Conservation (phyloP, 2,329 filamentous ascomycete species). For the Curvularia sp. region DNA sequence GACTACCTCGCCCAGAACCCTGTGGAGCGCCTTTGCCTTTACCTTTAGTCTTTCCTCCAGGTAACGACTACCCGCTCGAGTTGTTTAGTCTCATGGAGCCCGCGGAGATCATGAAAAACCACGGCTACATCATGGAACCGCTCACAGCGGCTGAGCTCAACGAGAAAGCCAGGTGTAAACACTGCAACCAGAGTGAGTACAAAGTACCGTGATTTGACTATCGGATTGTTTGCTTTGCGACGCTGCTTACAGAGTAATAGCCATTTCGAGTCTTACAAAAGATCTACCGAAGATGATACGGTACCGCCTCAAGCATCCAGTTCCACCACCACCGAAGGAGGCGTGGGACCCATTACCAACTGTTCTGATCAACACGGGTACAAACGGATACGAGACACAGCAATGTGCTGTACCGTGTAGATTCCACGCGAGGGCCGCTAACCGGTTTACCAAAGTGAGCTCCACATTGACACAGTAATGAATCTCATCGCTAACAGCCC, state of each 20-base stretch:
- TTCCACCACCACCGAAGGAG: neutral
- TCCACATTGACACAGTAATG: too few species aligned
- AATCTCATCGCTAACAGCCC: neutral
- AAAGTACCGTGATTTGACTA: neutral
- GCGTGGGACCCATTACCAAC: neutral
- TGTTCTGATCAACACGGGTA: neutral
- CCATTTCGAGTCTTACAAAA: conserved; percentile 8
- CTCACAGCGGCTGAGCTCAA: conserved; percentile 20
- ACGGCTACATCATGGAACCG: conserved; percentile 18
- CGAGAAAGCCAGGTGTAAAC: conserved; percentile 19
- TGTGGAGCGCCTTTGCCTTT: conserved; percentile 1
- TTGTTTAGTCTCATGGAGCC: conserved; percentile 11
- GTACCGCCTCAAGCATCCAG: neutral
- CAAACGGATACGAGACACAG: neutral
- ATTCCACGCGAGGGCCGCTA: neutral
- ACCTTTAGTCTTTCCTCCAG: neutral
- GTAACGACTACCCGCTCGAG: neutral
- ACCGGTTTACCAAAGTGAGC: neutral
- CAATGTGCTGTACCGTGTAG: neutral
- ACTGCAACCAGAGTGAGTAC: conserved; percentile 21
- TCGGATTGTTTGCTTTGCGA: neutral
- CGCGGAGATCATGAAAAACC: conserved; percentile 5
- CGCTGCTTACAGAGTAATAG: conserved; percentile 1
- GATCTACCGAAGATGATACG: neutral
- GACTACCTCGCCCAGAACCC: conserved; percentile 3